These are phyloP conservation scores for Penicillium lagena DNA, from an alignment of 495 filamentous ascomycete genomes.

Conservation along the genomic window DNA sequence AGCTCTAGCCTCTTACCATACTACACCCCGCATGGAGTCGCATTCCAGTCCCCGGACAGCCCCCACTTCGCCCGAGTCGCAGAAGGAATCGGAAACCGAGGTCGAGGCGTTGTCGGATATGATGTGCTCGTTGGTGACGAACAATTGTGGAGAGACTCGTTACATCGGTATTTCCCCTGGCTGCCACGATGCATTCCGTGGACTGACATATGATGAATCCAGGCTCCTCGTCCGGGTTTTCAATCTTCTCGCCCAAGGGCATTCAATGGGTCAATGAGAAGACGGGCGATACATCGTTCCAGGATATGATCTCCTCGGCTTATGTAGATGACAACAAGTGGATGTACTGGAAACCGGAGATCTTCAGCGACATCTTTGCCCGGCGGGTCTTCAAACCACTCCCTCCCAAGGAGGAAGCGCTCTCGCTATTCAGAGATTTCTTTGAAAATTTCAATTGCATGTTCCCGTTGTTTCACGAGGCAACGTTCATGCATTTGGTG, in stretches of 20 bases:
- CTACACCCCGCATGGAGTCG: conserved; percentile 43
- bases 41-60: conserved; percentile 54
- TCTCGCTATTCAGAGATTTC: conserved; percentile 83
- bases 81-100: conserved; percentile 58
- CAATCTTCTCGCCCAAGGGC: conserved; percentile 95
- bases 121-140: conserved; percentile 99
- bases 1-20: conserved; percentile 30
- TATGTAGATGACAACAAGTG: conserved; percentile 85
- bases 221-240: conserved; percentile 97
- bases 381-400: conserved; percentile 76
- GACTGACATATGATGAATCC: conserved; percentile 12
- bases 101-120: conserved; percentile 92
- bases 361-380: conserved; percentile 89
- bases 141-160: conserved; percentile 89
- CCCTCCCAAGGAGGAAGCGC: conserved; percentile 72
- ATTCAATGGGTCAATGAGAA: conserved; percentile 99
- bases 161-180: conserved; percentile 68
- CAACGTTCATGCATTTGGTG: conserved; percentile 95
- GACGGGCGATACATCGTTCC: conserved; percentile 89
- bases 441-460: conserved; percentile 99
- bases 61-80: conserved; percentile 52
- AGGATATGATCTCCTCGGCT: conserved; percentile 85
- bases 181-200: not conserved
- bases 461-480: conserved; percentile 95
- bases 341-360: conserved; percentile 93